Base-by-base conservation (phyloP, 2,329 filamentous ascomycete genomes). In the Didymella glomerata region DNA sequence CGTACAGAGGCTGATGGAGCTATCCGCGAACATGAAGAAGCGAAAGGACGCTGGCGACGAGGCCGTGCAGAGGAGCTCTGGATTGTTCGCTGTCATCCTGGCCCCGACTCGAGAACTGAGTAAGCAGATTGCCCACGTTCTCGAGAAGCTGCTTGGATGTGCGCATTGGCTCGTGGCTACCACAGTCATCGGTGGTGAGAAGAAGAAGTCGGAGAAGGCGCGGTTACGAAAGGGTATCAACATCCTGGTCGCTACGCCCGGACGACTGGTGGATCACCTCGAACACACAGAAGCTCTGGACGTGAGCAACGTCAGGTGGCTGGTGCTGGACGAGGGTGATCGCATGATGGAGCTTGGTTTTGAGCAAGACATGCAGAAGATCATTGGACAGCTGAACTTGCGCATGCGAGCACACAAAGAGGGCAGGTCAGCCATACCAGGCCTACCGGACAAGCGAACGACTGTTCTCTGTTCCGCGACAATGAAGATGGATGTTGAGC, bases 321-420 rank as follows among this genome's bases (percentile, higher is more conserved):
- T 99, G 24, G 89, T 99, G 2, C 84, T 99, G 6, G 95, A 99
- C 70, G 95, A 99, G 78, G 95, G 95, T 28, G 95, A 99, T 82
- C 86, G 95, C n/a, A 82, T 99, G 74, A 97, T 99, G 94, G 95
- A 99, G 73, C 85, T 98, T 71, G 95, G 95, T 0, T 99, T 99
- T 68, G 95, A 98, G 77, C 89, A 97, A 53, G 94, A 98, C 71
- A 86, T 99, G 60, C 90, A 91, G 72, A 90, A 89, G 61, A 94
- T 97, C 64, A 90, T 99, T 16, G 84, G 87, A 54, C 90, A 90
- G 62, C 86, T 98, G 55, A 88, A 93, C 62, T 80, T 88, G 44
- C 84, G 89, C 54, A 79, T 82, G 28, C 75, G 90, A 20, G 81
- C 84, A 36, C 84, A 85, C 55, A 85, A 84, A 54, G 86, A 86